Conservation (phyloP, 371 early-diverging fungal species). For the Funneliformis caledonium region DNA sequence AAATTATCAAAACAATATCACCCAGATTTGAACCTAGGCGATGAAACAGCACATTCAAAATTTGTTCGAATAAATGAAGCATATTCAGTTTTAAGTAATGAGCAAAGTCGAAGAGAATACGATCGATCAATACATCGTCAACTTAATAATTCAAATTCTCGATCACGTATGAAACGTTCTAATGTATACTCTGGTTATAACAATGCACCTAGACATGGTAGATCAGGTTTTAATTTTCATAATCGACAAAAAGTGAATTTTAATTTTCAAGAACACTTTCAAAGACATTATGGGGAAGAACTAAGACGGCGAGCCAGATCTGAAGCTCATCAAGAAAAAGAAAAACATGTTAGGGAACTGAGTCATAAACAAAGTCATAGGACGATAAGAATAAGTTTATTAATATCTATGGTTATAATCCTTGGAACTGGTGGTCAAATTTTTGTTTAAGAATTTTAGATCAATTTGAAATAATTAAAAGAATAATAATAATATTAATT, state of each 20-base stretch:
- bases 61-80: constrained; percentile 88
- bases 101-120: constrained; percentile 73
- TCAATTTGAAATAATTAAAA: not conserved
- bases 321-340: not conserved
- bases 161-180: not conserved
- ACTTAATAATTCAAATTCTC: not conserved
- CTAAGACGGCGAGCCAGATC: not conserved
- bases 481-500: no score
- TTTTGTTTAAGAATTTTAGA: not conserved
- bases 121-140: constrained; percentile 54
- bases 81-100: constrained; percentile 80
- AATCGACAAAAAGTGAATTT: constrained; percentile 6
- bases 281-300: constrained; percentile 39
- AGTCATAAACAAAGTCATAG: not conserved
- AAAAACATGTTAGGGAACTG: not conserved
- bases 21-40: constrained; percentile 80
- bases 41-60: constrained; percentile 64
- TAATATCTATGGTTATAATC: not conserved
- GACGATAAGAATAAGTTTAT: not conserved
- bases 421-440: not conserved
- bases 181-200: not conserved
- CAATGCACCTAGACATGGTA: not conserved
- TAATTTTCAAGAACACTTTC: constrained; percentile 39
- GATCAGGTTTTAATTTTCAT: not conserved
- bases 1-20: constrained; percentile 84